phyloP scores from a whole-genome alignment of 2,329 filamentous ascomycete species.

The Stachybotrys echinatus region DNA sequence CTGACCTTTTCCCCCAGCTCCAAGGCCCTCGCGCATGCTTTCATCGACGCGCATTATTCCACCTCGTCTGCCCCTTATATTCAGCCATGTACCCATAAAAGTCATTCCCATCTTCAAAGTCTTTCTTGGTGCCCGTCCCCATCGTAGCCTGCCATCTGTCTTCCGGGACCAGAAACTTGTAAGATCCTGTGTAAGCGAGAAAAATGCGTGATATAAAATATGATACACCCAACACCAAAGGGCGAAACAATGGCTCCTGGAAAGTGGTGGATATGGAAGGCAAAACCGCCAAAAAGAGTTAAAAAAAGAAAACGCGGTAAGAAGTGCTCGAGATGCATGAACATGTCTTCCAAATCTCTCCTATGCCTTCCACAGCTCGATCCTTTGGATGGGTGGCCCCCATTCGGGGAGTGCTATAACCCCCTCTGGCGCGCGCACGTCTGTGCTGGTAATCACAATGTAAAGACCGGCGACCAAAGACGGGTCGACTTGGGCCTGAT shows the following conservation, averaged over 20 bases:
- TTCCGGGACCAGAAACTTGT: background rate
- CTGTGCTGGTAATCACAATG: conserved; percentile 23
- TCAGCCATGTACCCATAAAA: too few species aligned
- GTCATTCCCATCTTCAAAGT: too few species aligned
- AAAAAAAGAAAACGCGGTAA: background rate
- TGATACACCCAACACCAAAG: too few species aligned
- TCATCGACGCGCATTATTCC: background rate
- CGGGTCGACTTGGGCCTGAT: conserved; percentile 18
- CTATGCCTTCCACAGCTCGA: conserved; percentile 16
- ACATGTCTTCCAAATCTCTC: background rate
- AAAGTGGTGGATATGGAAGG: too few species aligned
- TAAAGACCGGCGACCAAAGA: conserved; percentile 19
- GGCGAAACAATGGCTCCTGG: too few species aligned
- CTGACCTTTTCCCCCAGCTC: background rate
- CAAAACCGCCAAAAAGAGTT: background rate
- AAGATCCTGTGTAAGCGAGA: background rate
- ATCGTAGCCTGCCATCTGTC: too few species aligned
- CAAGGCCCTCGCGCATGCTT: background rate
- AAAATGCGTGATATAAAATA: background rate
- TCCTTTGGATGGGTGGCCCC: conserved; percentile 14
- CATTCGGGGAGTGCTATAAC: conserved; percentile 20
- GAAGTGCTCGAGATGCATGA: background rate
- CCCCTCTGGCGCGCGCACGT: conserved; percentile 17
- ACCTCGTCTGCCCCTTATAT: too few species aligned
- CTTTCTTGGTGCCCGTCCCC: too few species aligned